Base-by-base conservation (phyloP, 768 basidiomycete genomes). In the Podaxis sp. region DNA sequence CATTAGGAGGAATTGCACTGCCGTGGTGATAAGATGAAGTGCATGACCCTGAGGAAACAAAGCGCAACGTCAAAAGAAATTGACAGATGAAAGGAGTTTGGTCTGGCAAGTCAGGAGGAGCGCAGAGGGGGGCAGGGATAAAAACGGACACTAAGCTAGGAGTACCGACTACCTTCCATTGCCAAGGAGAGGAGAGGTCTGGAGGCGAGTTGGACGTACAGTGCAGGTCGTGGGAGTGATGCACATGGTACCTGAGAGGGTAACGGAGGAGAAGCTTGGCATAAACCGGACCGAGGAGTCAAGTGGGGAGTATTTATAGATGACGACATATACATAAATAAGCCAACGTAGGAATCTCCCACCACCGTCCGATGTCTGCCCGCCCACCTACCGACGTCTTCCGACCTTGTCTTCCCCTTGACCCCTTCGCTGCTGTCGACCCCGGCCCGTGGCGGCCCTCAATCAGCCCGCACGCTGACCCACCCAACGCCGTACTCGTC, bases 401-500 rank as follows among this genome's bases (percentile, higher is more conserved):
- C 60, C 75, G 77, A 1, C 77, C 77, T 0, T 69, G 72, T 3
- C 74, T 77, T 0, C 77, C 77, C 1, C 59, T 75, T 17, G 76
- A 77, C 57, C 77, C 77, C 2, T 79, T 79, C 59, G 59, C 67
- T 17, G 59, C 50, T n/a, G 46, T 67, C 50, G 66, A 74, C 64
- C 54, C 52, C 46, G 57, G 66, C 6, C 70, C 73, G 8, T 75
- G 75, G 75, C 65, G 43, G 5, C 67, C 70, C 40, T 47, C 65
- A 5, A 41, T 57, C 1, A 52, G 59, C 51, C 67, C 70, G 27
- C 59, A 71, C 27, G 38, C 59, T 4, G 67, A 65, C 2, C 58
- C 33, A 5, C 65, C 69, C 1, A 72, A 72, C 60, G 70, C 76
- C 59, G 63, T 82, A 47, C 76, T 82, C 64, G 63, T 80, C 37